Evolutionary conservation across 495 filamentous ascomycete genomes (phyloP).

Genomic region (Neurospora sp.): DNA sequence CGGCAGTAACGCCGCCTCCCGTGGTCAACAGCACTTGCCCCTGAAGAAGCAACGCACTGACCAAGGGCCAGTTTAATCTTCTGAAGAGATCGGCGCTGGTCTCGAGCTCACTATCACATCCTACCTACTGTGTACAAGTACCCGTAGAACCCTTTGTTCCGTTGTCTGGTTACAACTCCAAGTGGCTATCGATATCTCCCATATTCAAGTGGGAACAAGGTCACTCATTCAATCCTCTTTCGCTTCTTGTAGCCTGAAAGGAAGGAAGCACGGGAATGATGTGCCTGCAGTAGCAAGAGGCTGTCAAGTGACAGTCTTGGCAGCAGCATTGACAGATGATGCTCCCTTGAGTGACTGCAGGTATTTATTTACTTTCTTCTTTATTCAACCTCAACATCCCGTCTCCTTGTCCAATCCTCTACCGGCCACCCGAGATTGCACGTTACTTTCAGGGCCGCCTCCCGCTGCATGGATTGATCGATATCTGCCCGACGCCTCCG

Average conservation of each 20-base stretch:
- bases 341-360: background rate
- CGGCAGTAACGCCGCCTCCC: background rate
- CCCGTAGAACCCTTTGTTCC: background rate
- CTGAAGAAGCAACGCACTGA: background rate
- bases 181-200: background rate
- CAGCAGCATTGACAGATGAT: background rate
- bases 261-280: background rate
- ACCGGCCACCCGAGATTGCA: background rate
- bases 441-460: background rate
- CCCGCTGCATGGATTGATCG: background rate
- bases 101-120: background rate
- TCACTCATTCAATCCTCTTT: background rate
- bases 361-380: background rate
- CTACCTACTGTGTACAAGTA: background rate
- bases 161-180: background rate
- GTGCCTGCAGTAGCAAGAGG: background rate
- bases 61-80: background rate
- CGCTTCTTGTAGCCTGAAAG: background rate
- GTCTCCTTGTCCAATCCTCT: background rate
- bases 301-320: background rate
- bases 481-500: background rate
- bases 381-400: background rate
- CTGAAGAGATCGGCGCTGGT: background rate
- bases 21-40: background rate
- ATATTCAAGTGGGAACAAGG: background rate